Percentiles rank a stretch among this genome's conserved stretches.
These are phyloP conservation scores for Ogataea angusta DNA, from an alignment of 805 yeast genomes.

Conservation along the genomic window DNA sequence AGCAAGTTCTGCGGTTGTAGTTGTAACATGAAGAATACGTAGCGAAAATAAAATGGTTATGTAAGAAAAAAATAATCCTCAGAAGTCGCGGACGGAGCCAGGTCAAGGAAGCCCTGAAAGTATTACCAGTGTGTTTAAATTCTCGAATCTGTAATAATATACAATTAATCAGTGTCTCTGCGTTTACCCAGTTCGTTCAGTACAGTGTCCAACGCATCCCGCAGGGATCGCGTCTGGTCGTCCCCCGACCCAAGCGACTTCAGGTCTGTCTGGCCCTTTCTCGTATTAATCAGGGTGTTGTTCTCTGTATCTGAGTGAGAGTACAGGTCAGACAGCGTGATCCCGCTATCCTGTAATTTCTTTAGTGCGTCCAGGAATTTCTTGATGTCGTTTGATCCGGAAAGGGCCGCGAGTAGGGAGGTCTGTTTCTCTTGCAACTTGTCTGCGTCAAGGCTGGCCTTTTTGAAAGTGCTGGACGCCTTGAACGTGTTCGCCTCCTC, in stretches of 20 bases:
- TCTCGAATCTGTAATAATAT: neutral
- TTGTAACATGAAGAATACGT: conserved; percentile 59
- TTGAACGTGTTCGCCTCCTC: conserved; percentile 23
- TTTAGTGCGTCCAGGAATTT: conserved; percentile 39
- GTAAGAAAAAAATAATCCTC: neutral
- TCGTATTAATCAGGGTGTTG: conserved; percentile 16
- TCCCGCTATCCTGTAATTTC: conserved; percentile 38
- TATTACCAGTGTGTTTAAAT: neutral
- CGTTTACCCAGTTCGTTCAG: conserved; percentile 20
- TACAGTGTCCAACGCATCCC: conserved; percentile 25
- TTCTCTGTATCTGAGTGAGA: conserved; percentile 8
- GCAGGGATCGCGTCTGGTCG: conserved; percentile 1
- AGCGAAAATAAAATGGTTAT: conserved; percentile 2
- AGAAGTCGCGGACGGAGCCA: too few species aligned
- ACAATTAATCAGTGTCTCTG: neutral
- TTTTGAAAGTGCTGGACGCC: conserved; percentile 5
- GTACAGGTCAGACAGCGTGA: conserved; percentile 36
- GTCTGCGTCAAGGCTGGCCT: conserved; percentile 3
- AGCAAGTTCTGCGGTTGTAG: conserved; percentile 81
- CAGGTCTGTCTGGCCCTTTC: conserved; percentile 2
- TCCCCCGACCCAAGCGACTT: neutral
- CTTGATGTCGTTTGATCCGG: conserved; percentile 34
- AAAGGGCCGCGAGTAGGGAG: conserved; percentile 35
- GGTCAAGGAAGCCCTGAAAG: too few species aligned
- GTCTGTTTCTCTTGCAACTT: conserved; percentile 25